A percentile compares a stretch with the other conserved stretches of the same genome.
phyloP scores from a whole-genome alignment of 805 yeast genomes.

The Barnettozyma botsteinii region DNA sequence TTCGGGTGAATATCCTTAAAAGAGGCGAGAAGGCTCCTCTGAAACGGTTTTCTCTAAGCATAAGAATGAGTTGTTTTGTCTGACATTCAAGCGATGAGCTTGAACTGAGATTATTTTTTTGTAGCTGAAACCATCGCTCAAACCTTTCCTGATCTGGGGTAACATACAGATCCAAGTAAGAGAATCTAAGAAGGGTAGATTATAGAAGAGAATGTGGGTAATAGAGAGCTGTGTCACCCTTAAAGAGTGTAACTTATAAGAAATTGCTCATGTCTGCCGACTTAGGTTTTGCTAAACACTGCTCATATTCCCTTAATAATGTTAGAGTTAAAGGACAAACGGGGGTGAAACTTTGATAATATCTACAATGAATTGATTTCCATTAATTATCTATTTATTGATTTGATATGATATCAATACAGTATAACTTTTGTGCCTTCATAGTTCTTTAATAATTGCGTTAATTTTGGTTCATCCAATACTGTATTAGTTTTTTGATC shows the following conservation, averaged over 20 bases:
- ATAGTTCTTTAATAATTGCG: conserved; percentile 20
- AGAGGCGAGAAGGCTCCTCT: not conserved
- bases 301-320: too few relatives aligned
- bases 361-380: too few relatives aligned
- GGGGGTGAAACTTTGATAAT: too few relatives aligned
- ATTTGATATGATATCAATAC: conserved; percentile 16
- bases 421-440: conserved; percentile 23
- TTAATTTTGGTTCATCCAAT: conserved; percentile 22
- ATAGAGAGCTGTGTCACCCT: too few relatives aligned
- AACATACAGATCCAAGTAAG: too few relatives aligned
- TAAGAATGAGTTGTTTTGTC: not conserved
- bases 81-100: conserved; percentile 1
- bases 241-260: too few relatives aligned
- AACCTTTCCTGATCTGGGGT: not conserved
- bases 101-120: not conserved
- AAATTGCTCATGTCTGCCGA: too few relatives aligned
- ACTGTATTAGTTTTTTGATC: conserved; percentile 24
- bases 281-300: too few relatives aligned
- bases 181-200: not conserved
- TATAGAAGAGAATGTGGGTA: not conserved
- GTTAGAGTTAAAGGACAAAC: too few relatives aligned
- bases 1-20: not conserved
- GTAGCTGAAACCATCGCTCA: not conserved
- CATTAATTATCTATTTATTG: too few relatives aligned
- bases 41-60: not conserved